phyloP scores from a whole-genome alignment of 2,329 filamentous ascomycete species.

The Penicillium sp. region DNA sequence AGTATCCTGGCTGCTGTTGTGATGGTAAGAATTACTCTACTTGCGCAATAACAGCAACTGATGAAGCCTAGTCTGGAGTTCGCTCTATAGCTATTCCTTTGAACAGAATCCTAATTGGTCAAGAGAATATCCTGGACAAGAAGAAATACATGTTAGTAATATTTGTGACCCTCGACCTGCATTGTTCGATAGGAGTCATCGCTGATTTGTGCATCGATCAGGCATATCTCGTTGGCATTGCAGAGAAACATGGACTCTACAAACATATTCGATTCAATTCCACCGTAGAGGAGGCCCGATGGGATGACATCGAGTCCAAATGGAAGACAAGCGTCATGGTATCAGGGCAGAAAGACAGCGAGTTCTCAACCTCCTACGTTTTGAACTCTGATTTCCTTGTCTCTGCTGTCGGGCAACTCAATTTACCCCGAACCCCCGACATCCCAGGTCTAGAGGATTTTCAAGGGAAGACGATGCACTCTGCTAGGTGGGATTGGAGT shows the following conservation, averaged over 20 bases:
- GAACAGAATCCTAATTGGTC: conserved; percentile 61
- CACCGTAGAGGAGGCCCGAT: conserved; percentile 52
- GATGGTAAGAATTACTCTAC: conserved; percentile 39
- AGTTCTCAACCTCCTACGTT: conserved; percentile 54
- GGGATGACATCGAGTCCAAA: conserved; percentile 54
- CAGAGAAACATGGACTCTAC: conserved; percentile 56
- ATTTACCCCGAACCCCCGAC: conserved; percentile 52
- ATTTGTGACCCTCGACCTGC: background rate
- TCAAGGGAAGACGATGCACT: conserved; percentile 56
- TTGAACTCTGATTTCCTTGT: conserved; percentile 58
- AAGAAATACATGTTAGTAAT: conserved; percentile 54
- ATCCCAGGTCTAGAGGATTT: conserved; percentile 52
- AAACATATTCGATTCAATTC: conserved; percentile 60
- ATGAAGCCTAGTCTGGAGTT: conserved; percentile 46
- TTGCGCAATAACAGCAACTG: background rate
- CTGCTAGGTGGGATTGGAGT: conserved; percentile 61
- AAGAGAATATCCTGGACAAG: conserved; percentile 59
- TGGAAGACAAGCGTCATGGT: conserved; percentile 55
- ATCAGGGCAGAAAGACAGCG: conserved; percentile 54
- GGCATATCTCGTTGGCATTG: conserved; percentile 54
- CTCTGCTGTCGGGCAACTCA: conserved; percentile 60
- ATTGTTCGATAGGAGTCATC: background rate
- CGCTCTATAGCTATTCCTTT: conserved; percentile 62
- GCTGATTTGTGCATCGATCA: conserved; percentile 17
- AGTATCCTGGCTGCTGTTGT: conserved; percentile 58